Conservation (phyloP, 805 yeast species). For the Nakazawaea ernobii region DNA sequence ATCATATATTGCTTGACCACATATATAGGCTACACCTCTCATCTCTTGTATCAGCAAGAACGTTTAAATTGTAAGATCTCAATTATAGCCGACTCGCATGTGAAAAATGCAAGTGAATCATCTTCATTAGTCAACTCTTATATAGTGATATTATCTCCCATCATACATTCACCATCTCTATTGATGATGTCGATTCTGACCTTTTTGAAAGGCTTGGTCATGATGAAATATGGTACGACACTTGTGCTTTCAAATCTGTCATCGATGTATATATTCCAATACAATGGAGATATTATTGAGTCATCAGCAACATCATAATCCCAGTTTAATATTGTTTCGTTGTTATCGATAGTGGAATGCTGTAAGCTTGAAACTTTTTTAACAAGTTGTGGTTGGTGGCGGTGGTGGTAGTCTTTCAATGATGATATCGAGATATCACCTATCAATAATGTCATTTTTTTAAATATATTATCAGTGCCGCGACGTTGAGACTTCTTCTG, state of each 20-base stretch:
- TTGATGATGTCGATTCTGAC: constrained; percentile 11
- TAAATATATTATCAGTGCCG: not conserved
- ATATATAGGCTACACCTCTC: no score
- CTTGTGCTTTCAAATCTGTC: constrained; percentile 5
- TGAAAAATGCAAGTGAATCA: no score
- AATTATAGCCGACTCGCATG: no score
- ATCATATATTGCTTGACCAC: no score
- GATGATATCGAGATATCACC: constrained; percentile 7
- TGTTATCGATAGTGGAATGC: no score
- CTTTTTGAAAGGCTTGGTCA: not conserved
- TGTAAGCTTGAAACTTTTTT: not conserved
- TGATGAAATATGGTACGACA: constrained; percentile 5
- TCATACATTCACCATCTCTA: constrained; percentile 9
- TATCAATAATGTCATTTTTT: constrained; percentile 1
- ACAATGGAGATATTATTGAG: not conserved
- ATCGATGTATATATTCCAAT: constrained; percentile 10
- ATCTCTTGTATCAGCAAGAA: no score
- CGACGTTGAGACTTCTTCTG: not conserved
- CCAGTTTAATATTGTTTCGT: not conserved
- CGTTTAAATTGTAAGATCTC: no score
- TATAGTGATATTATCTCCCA: constrained; percentile 1
- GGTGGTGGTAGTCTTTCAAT: not conserved
- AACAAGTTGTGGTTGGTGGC: not conserved
- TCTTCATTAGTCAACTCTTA: not conserved
- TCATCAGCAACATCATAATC: not conserved